A percentile compares a stretch with the other conserved stretches of the same genome.
Evolutionary conservation across 805 yeast genomes (phyloP).

Genomic region (Candida sakaeoensis): DNA sequence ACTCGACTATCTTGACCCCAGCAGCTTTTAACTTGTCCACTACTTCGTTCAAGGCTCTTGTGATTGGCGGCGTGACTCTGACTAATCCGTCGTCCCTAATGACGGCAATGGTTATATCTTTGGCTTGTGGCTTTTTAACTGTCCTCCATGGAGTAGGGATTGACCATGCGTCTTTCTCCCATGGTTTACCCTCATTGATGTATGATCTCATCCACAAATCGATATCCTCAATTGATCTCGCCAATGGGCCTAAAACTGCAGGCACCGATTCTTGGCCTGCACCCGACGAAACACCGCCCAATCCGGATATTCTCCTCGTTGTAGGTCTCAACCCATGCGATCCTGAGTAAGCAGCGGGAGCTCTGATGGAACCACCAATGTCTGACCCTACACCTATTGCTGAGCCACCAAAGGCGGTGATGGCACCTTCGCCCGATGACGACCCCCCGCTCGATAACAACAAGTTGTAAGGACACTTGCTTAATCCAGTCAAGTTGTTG

Average conservation of each 20-base stretch:
- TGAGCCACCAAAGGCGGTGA: slow-evolving; percentile 41
- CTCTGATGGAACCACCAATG: slow-evolving; percentile 44
- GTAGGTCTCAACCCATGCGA: slow-evolving; percentile 43
- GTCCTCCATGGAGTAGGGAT: slow-evolving; percentile 54
- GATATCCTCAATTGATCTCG: slow-evolving; percentile 61
- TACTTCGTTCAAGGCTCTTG: slow-evolving; percentile 52
- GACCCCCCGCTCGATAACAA: slow-evolving; percentile 41
- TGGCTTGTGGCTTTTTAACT: slow-evolving; percentile 36
- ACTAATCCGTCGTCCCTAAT: slow-evolving; percentile 63
- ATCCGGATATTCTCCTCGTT: slow-evolving; percentile 30
- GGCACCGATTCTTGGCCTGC: slow-evolving; percentile 54
- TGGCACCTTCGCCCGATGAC: slow-evolving; percentile 43
- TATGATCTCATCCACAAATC: slow-evolving; percentile 64
- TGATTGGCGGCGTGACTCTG: slow-evolving; percentile 63
- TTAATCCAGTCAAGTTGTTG: slow-evolving; percentile 36
- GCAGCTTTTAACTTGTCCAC: slow-evolving; percentile 54
- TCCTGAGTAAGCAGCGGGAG: slow-evolving; percentile 43
- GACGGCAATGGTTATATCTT: slow-evolving; percentile 55
- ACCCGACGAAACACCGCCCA: slow-evolving; percentile 46
- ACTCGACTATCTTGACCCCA: slow-evolving; percentile 54
- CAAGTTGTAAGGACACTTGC: slow-evolving; percentile 37
- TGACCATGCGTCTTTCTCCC: slow-evolving; percentile 49
- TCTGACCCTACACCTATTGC: slow-evolving; percentile 41
- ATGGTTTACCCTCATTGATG: slow-evolving; percentile 62
- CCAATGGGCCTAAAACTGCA: slow-evolving; percentile 67